A percentile compares a stretch with the other conserved stretches of the same genome.
Evolutionary conservation across 371 early-diverging fungal genomes (phyloP).

Genomic region (Apophysomyces ossiformis): DNA sequence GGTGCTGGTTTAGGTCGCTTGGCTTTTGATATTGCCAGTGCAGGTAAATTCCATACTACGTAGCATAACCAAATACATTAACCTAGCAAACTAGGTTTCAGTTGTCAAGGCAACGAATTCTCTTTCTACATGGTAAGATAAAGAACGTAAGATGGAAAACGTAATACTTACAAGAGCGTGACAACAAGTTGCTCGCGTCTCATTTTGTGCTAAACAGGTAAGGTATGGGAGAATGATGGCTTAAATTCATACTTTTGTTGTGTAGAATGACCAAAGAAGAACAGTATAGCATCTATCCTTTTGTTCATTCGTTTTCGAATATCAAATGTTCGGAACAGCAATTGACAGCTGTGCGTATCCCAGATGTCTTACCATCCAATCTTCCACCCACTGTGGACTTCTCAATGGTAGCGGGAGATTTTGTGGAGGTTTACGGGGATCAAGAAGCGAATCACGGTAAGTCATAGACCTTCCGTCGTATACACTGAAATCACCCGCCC

Average conservation of each 20-base stretch:
- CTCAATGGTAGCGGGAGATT: conserved; percentile 97
- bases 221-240: neutral
- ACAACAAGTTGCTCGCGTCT: conserved; percentile 74
- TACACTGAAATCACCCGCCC: conserved; percentile 1
- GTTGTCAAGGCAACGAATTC: conserved; percentile 87
- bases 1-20: conserved; percentile 93
- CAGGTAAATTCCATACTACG: conserved; percentile 40
- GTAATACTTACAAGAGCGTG: neutral
- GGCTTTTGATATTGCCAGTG: conserved; percentile 82
- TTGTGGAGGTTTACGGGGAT: conserved; percentile 83
- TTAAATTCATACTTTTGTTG: neutral
- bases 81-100: conserved; percentile 60
- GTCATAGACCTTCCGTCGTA: neutral
- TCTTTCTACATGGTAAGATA: conserved; percentile 72
- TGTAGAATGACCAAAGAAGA: conserved; percentile 25
- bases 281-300: conserved; percentile 84
- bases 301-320: conserved; percentile 90
- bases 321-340: conserved; percentile 63
- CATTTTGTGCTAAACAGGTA: conserved; percentile 86
- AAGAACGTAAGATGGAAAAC: neutral
- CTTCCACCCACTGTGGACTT: conserved; percentile 79
- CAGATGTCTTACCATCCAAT: conserved; percentile 78
- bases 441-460: conserved; percentile 56
- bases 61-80: neutral
- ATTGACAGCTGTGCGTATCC: conserved; percentile 70